Evolutionary conservation across 2,329 filamentous ascomycete genomes (phyloP), one percentile per base, ranked within the genome.

Genomic region (Lasiodiplodia hormozganensis): DNA sequence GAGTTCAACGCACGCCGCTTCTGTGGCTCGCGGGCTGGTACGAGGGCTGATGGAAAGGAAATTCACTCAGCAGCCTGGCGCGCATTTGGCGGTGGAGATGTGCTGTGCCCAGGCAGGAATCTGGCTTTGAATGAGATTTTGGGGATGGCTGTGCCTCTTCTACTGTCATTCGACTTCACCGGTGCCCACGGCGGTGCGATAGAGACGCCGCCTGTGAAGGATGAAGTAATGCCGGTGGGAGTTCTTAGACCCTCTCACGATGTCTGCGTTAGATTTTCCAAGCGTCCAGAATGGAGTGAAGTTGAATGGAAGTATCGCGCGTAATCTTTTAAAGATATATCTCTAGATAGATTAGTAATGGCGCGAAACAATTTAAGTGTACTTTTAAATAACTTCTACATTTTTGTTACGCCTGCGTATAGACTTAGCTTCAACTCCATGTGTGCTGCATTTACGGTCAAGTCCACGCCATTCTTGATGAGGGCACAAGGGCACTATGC

Each of bases 1-100:
- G 62, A 69, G 4, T 86, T 85, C 73, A 80, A 84, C 38, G 76
- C 83, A 0, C 43, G 70, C 8, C 53, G 53, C 53, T 56, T 56
- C 51, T 56, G 31, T 25, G 18, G 14, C 4, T 56, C 53, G 21
- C 23, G 10, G 4, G 18, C 23, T 3, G 53, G 53, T 16, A 56
- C 53, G 14, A 36, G 8, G 14, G 10, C 23, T 7, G 53, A 56
- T n/a, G 53, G 53, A 12, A 31, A 23, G 31, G 31, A 36, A 25
- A 25, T 56, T 16, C 53, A 34, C 23, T 25, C 53, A 6, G 53
- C 21, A 12, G 53, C 53, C 11, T 56, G 31, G 25, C 53, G 53
- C 53, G 53, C 53, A 16, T 56, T 56, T n/a, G 53, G 53, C 53
- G 53, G 53, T 6, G 53, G 53, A 6, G 53, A 56, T 28, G 53